Evolutionary conservation across 805 yeast species (phyloP), one percentile per base, ranked within the genome.

Genomic region (Saccharomyces kudriavzevii): DNA sequence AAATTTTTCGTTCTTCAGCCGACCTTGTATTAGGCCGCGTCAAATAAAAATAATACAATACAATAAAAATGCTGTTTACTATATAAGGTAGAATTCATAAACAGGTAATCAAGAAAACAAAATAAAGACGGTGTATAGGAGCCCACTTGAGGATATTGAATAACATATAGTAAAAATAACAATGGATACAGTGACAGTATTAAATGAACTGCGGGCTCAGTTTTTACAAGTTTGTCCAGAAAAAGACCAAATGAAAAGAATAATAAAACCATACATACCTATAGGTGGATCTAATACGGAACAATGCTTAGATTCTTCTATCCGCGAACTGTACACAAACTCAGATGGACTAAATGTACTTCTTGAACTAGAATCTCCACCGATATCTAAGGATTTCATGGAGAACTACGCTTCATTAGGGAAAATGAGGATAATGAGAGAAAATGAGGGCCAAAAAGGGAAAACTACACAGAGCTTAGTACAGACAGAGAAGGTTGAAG

Each of bases 141-240:
- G n/a, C n/a, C n/a, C n/a, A n/a, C n/a, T n/a, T n/a, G n/a, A n/a
- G n/a, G n/a, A n/a, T n/a, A n/a, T n/a, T n/a, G n/a, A 45, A 4
- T 10, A 24, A 5, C 4, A 8, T 10, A n/a, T 11, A 14, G 9
- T 24, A 24, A 26, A 20, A 6, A 13, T 8, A 43, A n/a, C 31
- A 17, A 68, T 67, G 72, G 71, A 68, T 52, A 57, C 60, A 1
- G 55, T 54, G 5, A 47, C 55, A 14, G 59, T 64, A n/a, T 60
- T 68, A 8, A 68, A 68, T 50, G 52, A 56, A 35, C 49, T 68
- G 25, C 55, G 72, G 47, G 61, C 70, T 4, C 67, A 65, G 50
- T 67, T 67, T 54, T 49, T 68, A 26, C 58, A 56, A 30, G 55
- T 54, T 5, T 60, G 66, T 48, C 62, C 63, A 1, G 70, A 68